Conservation (phyloP, 495 filamentous ascomycete genomes). For the Lasiosphaeria miniovina region DNA sequence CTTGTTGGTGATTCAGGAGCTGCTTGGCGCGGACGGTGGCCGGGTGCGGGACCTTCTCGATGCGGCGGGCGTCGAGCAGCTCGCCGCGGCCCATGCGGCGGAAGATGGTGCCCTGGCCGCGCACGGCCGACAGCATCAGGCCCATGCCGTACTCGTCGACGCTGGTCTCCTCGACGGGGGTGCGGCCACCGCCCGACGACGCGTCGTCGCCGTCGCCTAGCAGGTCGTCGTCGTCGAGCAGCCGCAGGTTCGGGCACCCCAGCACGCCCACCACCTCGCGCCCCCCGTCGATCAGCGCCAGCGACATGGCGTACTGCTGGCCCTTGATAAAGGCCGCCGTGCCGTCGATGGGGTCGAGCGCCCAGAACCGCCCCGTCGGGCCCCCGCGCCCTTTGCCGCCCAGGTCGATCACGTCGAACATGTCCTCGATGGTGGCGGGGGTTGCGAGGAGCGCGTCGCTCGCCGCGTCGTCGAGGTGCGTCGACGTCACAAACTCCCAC, state of each 20-base stretch:
- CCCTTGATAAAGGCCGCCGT: constrained; percentile 55
- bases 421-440: constrained; percentile 44
- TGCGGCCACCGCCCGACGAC: not conserved
- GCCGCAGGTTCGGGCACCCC: constrained; percentile 55
- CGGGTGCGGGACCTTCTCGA: constrained; percentile 18
- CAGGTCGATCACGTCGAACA: constrained; percentile 55
- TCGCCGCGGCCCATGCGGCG: constrained; percentile 39
- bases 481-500: constrained; percentile 46
- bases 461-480: constrained; percentile 36
- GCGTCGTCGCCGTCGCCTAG: not conserved
- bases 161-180: constrained; percentile 43
- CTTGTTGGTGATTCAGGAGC: not conserved
- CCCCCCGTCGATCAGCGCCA: constrained; percentile 53
- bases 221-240: constrained; percentile 21
- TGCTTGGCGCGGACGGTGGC: too few relatives aligned
- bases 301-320: constrained; percentile 57
- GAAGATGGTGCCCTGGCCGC: constrained; percentile 50
- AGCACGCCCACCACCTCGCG: constrained; percentile 52
- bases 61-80: constrained; percentile 27
- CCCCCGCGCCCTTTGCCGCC: constrained; percentile 44
- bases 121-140: constrained; percentile 50
- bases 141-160: constrained; percentile 51
- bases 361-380: constrained; percentile 48
- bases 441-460: constrained; percentile 39
- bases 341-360: constrained; percentile 61